Evolutionary conservation across 129 eudicot genomes (phyloP).

Genomic region (Calendula officinalis): DNA sequence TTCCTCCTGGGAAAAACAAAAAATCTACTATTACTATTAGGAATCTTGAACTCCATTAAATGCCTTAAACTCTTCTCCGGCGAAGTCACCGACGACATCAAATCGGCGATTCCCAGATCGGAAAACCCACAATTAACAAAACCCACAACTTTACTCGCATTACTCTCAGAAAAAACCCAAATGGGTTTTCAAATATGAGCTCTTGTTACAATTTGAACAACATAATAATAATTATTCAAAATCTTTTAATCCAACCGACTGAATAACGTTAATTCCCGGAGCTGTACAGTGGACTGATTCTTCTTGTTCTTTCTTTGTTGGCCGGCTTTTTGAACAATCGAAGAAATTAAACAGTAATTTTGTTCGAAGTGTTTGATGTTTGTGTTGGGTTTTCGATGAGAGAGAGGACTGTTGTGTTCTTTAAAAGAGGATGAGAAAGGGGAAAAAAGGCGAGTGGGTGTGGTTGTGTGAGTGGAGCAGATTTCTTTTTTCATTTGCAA

Average conservation of each 20-base stretch:
- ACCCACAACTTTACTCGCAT: slow-evolving; percentile 47
- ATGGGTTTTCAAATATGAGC: slow-evolving; percentile 22
- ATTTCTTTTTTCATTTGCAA: slow-evolving; percentile 1
- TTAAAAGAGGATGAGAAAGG: slow-evolving; percentile 22
- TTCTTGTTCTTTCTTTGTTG: background rate
- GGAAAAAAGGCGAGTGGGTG: slow-evolving; percentile 38
- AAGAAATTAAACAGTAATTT: slow-evolving; percentile 9
- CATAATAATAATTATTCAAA: slow-evolving; percentile 5
- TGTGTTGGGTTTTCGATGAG: slow-evolving; percentile 28
- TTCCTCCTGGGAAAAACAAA: slow-evolving; percentile 31
- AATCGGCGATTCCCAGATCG: slow-evolving; percentile 47
- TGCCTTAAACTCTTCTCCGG: slow-evolving; percentile 14
- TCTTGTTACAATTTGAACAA: slow-evolving; percentile 13
- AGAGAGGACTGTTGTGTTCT: slow-evolving; percentile 14
- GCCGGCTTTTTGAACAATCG: background rate
- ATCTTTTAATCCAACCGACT: background rate
- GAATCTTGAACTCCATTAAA: slow-evolving; percentile 80
- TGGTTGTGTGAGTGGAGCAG: slow-evolving; percentile 35
- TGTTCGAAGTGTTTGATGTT: slow-evolving; percentile 1
- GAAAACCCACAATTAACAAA: slow-evolving; percentile 31
- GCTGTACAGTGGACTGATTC: slow-evolving; percentile 23
- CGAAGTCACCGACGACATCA: slow-evolving; percentile 41
- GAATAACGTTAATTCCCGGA: background rate
- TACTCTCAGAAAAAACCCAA: slow-evolving; percentile 20
- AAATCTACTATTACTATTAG: slow-evolving; percentile 15